Evolutionary conservation across 352 stramenopile genomes (phyloP).

Genomic region (Pythium vanterpoolii): DNA sequence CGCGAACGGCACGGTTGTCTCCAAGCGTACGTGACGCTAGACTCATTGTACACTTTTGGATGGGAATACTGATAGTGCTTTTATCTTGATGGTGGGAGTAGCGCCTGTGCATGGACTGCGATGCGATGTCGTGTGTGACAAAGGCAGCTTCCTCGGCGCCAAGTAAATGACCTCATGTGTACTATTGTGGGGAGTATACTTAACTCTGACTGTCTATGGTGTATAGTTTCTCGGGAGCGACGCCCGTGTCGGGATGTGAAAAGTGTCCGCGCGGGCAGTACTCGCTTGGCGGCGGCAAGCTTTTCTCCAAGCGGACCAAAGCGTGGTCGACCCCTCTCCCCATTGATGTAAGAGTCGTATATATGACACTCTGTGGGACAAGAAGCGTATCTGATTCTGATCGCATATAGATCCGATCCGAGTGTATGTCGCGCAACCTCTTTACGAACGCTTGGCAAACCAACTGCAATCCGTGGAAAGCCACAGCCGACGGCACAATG

Average conservation of each 20-base stretch:
- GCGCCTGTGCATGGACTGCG: slow-evolving; percentile 62
- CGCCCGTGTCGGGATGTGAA: slow-evolving; percentile 69
- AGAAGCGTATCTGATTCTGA: background rate
- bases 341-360: slow-evolving; percentile 42
- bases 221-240: slow-evolving; percentile 49
- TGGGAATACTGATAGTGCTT: background rate
- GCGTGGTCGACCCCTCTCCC: slow-evolving; percentile 60
- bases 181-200: background rate
- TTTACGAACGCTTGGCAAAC: slow-evolving; percentile 70
- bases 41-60: background rate
- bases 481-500: slow-evolving; percentile 48
- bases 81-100: slow-evolving; percentile 16
- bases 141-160: slow-evolving; percentile 66
- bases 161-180: slow-evolving; percentile 47
- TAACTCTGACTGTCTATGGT: background rate
- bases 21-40: slow-evolving; percentile 37
- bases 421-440: slow-evolving; percentile 76
- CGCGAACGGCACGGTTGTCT: slow-evolving; percentile 28
- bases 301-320: slow-evolving; percentile 69
- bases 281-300: slow-evolving; percentile 67
- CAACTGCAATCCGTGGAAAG: slow-evolving; percentile 72
- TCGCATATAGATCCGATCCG: slow-evolving; percentile 39
- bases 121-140: slow-evolving; percentile 70
- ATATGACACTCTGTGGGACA: background rate
- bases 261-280: slow-evolving; percentile 69